Evolutionary conservation across 1,139 yeast species (phyloP).

Genomic region (Scheffersomyces stambukii): DNA sequence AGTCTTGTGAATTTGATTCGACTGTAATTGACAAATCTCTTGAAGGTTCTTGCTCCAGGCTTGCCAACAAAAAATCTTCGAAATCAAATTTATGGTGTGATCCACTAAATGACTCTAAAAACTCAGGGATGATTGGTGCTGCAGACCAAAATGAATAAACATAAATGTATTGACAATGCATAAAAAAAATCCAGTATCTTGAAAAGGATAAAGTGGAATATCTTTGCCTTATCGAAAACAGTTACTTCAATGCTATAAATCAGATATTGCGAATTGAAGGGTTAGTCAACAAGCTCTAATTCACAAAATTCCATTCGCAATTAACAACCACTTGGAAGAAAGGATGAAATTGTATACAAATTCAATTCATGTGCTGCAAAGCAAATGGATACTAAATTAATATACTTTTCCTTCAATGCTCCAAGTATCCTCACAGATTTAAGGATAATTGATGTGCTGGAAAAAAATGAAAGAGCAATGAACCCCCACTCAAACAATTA

Average conservation of each 20-base stretch:
- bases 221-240: conserved; percentile 9
- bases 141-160: conserved; percentile 28
- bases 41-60: too few relatives aligned
- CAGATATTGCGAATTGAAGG: too few relatives aligned
- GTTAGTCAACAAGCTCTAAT: too few relatives aligned
- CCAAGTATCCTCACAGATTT: too few relatives aligned
- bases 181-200: conserved; percentile 4
- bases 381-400: conserved; percentile 17
- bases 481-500: too few relatives aligned
- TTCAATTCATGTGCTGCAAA: conserved; percentile 14
- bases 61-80: conserved; percentile 16
- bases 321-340: too few relatives aligned
- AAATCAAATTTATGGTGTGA: conserved; percentile 4
- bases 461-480: too few relatives aligned
- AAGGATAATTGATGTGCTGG: too few relatives aligned
- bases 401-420: conserved; percentile 17
- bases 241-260: conserved; percentile 40
- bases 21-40: conserved; percentile 2
- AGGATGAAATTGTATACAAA: too few relatives aligned
- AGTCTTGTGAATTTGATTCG: conserved; percentile 5
- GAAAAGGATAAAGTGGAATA: conserved; percentile 2
- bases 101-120: conserved; percentile 14
- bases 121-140: conserved; percentile 39
- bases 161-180: conserved; percentile 4
- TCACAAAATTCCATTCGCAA: too few relatives aligned